Evolutionary conservation across 139 green algal genomes (phyloP), one percentile per base, ranked within the genome.

Genomic region (Ostreobium quekettii): DNA sequence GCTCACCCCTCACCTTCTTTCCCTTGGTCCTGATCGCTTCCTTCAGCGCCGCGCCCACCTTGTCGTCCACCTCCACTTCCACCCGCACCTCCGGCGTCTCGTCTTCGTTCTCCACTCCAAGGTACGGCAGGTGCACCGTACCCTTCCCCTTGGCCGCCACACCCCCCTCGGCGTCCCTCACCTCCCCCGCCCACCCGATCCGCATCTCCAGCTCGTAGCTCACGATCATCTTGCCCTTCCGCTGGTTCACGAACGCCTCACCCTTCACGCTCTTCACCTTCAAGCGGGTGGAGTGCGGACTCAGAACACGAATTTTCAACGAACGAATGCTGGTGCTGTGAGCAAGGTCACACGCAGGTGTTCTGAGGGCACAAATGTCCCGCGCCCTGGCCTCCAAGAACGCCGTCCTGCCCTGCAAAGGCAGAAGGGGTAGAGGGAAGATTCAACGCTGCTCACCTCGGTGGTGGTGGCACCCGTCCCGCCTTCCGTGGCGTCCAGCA

Each of bases 191-290:
- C 81, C 83, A 96, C 0, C 60, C 66, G 30, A 93, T 60, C 15
- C 71, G 76, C 1, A 96, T 66, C 8, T 85, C 62, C 8, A 96
- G 78, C 79, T 96, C 90, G 59, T 96, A 96, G 0, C 76, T 75
- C 0, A 82, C 77, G 19, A 96, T 93, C 35, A 95, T 71, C 70
- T 96, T 96, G 31, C 82, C 78, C 67, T 96, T 96, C 11, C 90
- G 78, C 47, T 86, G 87, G 76, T 96, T 93, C n/a, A 95, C 78
- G 46, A 90, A 72, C 2, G 82, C 85, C 38, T 91, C 64, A 48
- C 46, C 57, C 47, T 47, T 46, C 37, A 48, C 38, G 38, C 15
- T 36, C n/a, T 47, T 2, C 66, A 47, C 28, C 28, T 4, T 57
- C 5, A 57, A 48, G 46, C 59, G 36, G 22, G n/a, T 37, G 64